Evolutionary conservation across 805 yeast species (phyloP).

Genomic region (Priceomyces medius): DNA sequence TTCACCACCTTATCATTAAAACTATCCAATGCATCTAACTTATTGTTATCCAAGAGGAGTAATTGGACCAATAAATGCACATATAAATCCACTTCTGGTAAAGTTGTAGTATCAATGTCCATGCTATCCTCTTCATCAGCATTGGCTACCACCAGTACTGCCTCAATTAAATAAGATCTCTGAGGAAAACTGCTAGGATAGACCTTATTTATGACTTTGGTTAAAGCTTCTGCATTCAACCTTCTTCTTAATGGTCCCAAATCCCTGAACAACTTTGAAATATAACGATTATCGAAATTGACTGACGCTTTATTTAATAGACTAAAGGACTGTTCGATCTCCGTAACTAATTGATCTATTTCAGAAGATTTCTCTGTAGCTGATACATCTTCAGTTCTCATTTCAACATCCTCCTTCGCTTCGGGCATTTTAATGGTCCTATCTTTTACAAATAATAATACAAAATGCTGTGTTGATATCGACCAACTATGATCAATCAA

Average conservation of each 20-base stretch:
- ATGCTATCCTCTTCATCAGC: conserved; percentile 21
- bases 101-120: conserved; percentile 32
- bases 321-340: conserved; percentile 43
- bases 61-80: conserved; percentile 77
- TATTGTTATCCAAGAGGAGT: conserved; percentile 63
- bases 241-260: conserved; percentile 71
- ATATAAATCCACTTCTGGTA: conserved; percentile 81
- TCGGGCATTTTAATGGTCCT: background rate
- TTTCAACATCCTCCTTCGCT: conserved; percentile 16
- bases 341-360: conserved; percentile 24
- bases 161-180: conserved; percentile 37
- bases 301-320: conserved; percentile 61
- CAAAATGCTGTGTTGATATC: background rate
- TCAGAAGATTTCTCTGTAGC: conserved; percentile 7
- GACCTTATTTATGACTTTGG: conserved; percentile 50
- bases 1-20: conserved; percentile 55
- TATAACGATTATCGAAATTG: conserved; percentile 81
- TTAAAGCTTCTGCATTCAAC: conserved; percentile 50
- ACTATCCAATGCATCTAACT: conserved; percentile 46
- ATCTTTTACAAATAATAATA: background rate
- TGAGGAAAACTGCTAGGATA: conserved; percentile 53
- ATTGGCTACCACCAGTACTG: conserved; percentile 28
- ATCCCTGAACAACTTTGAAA: conserved; percentile 82
- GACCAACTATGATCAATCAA: background rate
- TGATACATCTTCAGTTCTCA: conserved; percentile 17